phyloP scores from a whole-genome alignment of 345 rosid genomes.

The Linum trigynum region DNA sequence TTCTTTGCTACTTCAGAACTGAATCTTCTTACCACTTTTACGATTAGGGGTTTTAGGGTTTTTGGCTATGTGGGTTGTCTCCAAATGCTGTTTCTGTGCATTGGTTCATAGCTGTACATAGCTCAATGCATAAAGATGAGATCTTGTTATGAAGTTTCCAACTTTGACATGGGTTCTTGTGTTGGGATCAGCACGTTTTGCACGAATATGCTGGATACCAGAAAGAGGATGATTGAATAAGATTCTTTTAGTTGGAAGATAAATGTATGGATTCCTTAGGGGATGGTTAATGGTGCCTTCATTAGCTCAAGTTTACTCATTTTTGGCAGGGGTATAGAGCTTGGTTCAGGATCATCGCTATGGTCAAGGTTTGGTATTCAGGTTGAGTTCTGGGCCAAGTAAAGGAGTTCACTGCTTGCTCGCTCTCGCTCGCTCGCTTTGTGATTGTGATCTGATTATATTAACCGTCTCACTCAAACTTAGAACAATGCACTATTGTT shows the following conservation, averaged over 20 bases:
- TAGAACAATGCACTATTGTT: no score
- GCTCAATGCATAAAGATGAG: background rate
- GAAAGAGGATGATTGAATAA: background rate
- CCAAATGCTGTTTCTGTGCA: background rate
- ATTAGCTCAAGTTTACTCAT: background rate
- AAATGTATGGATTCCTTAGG: background rate
- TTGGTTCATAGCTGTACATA: background rate
- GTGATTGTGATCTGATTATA: no score
- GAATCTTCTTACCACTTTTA: no score
- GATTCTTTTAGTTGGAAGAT: no score
- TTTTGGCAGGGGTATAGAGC: slow-evolving; percentile 1
- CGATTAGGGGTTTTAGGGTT: background rate
- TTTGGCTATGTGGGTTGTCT: slow-evolving; percentile 6
- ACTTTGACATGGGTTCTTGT: background rate
- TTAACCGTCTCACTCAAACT: no score
- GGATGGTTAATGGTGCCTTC: background rate
- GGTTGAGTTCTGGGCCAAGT: no score
- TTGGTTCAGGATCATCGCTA: background rate
- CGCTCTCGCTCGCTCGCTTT: no score
- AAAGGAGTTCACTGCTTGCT: no score
- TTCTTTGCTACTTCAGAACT: background rate
- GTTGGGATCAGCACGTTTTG: no score
- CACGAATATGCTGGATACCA: background rate
- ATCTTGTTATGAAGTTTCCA: background rate
- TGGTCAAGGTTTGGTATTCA: no score